These are phyloP conservation scores for Pseudogymnoascus sp. DNA, from an alignment of 2,329 filamentous ascomycete species.

Conservation along the genomic window DNA sequence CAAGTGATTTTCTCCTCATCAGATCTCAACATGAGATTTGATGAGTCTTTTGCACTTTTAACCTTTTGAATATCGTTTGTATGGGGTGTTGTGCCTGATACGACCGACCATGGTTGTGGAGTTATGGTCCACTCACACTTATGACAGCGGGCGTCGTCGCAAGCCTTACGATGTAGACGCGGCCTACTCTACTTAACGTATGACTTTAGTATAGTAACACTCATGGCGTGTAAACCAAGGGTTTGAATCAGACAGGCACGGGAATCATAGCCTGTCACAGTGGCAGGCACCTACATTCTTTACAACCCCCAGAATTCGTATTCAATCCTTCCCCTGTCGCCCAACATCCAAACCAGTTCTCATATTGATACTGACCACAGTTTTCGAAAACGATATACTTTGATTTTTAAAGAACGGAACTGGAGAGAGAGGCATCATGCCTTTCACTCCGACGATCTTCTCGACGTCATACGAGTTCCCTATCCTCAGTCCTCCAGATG, in stretches of 20 bases:
- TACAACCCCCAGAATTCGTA: background rate
- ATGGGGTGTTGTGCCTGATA: background rate
- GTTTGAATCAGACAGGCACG: background rate
- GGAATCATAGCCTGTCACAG: background rate
- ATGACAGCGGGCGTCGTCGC: background rate
- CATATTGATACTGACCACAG: background rate
- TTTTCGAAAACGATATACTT: background rate
- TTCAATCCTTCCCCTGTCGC: background rate
- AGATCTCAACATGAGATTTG: slow-evolving; percentile 1
- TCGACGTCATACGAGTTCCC: slow-evolving; percentile 1
- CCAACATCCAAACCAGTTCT: background rate
- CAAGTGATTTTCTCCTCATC: slow-evolving; percentile 2
- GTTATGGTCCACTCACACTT: background rate
- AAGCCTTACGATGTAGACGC: background rate
- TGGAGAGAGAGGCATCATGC: background rate
- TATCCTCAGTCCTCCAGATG: background rate
- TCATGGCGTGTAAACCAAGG: background rate
- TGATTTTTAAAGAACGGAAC: background rate
- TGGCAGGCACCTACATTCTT: background rate
- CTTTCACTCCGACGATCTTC: background rate
- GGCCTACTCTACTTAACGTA: background rate
- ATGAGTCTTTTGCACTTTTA: background rate
- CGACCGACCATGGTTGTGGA: background rate
- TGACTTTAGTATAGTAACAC: background rate
- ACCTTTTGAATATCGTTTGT: background rate